phyloP scores from a whole-genome alignment of 2,329 filamentous ascomycete genomes.

The Clarireedia monteithiana region DNA sequence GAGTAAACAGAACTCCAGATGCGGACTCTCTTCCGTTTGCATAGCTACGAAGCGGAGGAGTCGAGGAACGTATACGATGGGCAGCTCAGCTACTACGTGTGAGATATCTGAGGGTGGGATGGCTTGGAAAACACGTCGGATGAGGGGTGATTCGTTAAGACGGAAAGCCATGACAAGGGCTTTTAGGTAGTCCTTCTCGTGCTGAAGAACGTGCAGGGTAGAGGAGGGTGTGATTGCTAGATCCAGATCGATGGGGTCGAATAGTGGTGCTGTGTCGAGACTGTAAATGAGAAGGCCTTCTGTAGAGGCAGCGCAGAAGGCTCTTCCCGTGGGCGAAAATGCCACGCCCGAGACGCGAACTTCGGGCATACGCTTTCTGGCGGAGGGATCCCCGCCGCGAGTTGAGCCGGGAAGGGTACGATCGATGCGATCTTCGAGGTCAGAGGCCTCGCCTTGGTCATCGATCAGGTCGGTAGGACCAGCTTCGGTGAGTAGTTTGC shows the following conservation, averaged over 20 bases:
- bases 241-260: conserved; percentile 94
- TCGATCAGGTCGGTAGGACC: conserved; percentile 81
- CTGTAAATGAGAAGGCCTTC: conserved; percentile 93
- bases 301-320: conserved; percentile 91
- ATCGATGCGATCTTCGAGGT: conserved; percentile 79
- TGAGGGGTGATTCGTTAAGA: conserved; percentile 75
- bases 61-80: conserved; percentile 77
- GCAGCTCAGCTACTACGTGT: conserved; percentile 71
- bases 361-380: conserved; percentile 67
- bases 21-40: conserved; percentile 82
- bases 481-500: conserved; percentile 81
- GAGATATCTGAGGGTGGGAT: conserved; percentile 68
- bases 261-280: conserved; percentile 73
- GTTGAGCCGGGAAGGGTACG: conserved; percentile 75
- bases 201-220: conserved; percentile 60
- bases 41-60: conserved; percentile 81
- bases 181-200: conserved; percentile 75
- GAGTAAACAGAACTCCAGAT: conserved; percentile 87
- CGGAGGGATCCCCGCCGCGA: conserved; percentile 73
- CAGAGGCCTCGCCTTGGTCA: conserved; percentile 78
- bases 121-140: conserved; percentile 78
- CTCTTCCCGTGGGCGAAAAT: conserved; percentile 80
- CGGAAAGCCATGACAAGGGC: conserved; percentile 96
- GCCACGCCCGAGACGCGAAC: conserved; percentile 77
- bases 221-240: conserved; percentile 86